Evolutionary conservation across 331 rosid genomes (phyloP), one percentile per base, ranked within the genome.

Genomic region (Pyrus hybrid): DNA sequence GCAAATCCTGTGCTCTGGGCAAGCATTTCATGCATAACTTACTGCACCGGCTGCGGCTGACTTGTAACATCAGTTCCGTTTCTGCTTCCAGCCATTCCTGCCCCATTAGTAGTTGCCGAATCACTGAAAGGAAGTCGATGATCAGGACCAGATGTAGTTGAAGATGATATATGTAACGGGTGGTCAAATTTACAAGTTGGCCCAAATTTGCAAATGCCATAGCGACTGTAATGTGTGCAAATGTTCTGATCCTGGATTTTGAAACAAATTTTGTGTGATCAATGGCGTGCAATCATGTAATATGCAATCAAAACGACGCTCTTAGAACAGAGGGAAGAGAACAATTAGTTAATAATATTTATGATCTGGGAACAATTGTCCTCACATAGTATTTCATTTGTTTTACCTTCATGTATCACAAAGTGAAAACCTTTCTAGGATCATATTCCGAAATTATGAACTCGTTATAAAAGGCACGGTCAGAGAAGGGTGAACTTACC

Each of bases 191-290:
- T 92, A 88, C 97, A 95, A 28, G 93, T 88, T 21, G 97, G 97
- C 77, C 99, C 97, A 13, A 80, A 95, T 83, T 92, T 95, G 91
- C 97, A 95, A 73, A 95, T 90, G 78, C 99, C 97, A 57, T 88
- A 90, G 60, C 89, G 92, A 76, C 93, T 86, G 83, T 88, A 92
- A 79, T 90, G 83, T 0, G 90, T 13, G 90, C 99, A 95, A 63
- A 83, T 68, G 61, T 78, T 89, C 88, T 90, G 89, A 76, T 88
- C 99, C 97, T 95, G 90, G 67, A 84, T 82, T 83, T 76, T 53
- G 76, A 76, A 73, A 35, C 67, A 23, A 30, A 30, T 22, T 30
- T 20, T 30, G 7, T 29, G 74, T 2, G 66, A 23, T 71, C 32
- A 72, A 72, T 72, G 67, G 17, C 35, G 17, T 33, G 33, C 75